Evolutionary conservation across 2,329 filamentous ascomycete genomes (phyloP).

Genomic region (Talaromyces sp.): DNA sequence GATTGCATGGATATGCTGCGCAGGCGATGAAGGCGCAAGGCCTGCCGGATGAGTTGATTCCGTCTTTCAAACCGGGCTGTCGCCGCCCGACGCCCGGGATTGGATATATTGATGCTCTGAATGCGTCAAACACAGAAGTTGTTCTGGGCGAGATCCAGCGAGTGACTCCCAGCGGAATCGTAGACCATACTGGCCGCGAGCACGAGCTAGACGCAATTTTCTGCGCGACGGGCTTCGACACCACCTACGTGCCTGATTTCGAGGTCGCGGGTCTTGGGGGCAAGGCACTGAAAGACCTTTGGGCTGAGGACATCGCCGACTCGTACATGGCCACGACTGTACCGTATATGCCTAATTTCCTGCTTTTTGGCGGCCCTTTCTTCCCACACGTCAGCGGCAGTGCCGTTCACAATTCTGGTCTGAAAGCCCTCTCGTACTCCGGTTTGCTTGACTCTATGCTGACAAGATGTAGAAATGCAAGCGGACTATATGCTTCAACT

Average conservation of each 20-base stretch:
- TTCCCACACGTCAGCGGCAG: neutral
- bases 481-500: neutral
- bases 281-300: neutral
- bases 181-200: slow-evolving; percentile 20
- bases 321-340: neutral
- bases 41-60: neutral
- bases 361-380: neutral
- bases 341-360: neutral
- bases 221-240: slow-evolving; percentile 20
- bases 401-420: neutral
- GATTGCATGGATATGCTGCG: neutral
- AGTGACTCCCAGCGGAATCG: neutral
- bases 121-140: neutral
- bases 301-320: neutral
- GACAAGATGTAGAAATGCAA: neutral
- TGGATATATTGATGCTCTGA: neutral
- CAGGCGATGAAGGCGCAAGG: neutral
- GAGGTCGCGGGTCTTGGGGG: neutral
- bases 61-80: neutral
- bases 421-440: neutral
- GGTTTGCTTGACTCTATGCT: neutral
- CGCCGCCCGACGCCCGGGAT: neutral
- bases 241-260: slow-evolving; percentile 10
- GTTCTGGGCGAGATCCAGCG: neutral
- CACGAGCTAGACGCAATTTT: slow-evolving; percentile 41